Percentiles rank a stretch among this genome's conserved stretches.
Evolutionary conservation across 805 yeast species (phyloP).

Genomic region (Myxozyma monticola): DNA sequence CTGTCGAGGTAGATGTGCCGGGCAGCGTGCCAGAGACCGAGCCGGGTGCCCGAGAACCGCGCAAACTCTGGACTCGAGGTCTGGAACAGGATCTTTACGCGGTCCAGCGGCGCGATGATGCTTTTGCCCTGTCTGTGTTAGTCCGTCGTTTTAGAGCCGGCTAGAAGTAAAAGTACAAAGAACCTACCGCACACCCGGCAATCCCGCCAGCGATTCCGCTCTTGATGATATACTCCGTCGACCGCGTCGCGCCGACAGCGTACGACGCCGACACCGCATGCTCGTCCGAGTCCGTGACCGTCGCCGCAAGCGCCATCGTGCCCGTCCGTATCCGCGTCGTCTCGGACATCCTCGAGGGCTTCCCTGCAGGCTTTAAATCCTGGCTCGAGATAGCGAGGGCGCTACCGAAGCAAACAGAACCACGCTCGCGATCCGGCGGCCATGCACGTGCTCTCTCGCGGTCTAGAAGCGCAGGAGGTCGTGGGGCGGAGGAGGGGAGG

Average conservation of each 20-base stretch:
- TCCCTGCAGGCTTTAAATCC: too few relatives aligned
- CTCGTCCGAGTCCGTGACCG: too few relatives aligned
- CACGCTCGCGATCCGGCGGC: too few relatives aligned
- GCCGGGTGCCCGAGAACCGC: constrained; percentile 74
- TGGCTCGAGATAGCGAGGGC: too few relatives aligned
- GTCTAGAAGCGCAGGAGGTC: too few relatives aligned
- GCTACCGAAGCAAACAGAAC: too few relatives aligned
- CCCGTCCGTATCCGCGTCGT: too few relatives aligned
- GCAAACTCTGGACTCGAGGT: constrained; percentile 88
- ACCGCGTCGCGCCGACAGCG: constrained; percentile 4
- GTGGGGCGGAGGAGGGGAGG: too few relatives aligned
- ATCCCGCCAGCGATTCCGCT: constrained; percentile 93
- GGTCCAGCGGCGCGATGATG: constrained; percentile 88
- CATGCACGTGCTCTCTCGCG: too few relatives aligned
- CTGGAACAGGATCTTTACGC: constrained; percentile 93
- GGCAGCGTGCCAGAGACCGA: constrained; percentile 75
- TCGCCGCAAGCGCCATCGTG: too few relatives aligned
- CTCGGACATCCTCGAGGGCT: too few relatives aligned
- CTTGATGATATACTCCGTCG: constrained; percentile 66
- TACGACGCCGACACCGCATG: background rate
- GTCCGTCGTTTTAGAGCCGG: background rate
- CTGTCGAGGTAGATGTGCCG: constrained; percentile 62
- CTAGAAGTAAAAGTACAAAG: background rate
- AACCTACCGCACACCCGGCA: constrained; percentile 74
- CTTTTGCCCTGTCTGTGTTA: constrained; percentile 63